Percentiles rank a stretch among this genome's conserved stretches.
phyloP scores from a whole-genome alignment of 2,329 filamentous ascomycete genomes.

The Claviceps lovelessii region DNA sequence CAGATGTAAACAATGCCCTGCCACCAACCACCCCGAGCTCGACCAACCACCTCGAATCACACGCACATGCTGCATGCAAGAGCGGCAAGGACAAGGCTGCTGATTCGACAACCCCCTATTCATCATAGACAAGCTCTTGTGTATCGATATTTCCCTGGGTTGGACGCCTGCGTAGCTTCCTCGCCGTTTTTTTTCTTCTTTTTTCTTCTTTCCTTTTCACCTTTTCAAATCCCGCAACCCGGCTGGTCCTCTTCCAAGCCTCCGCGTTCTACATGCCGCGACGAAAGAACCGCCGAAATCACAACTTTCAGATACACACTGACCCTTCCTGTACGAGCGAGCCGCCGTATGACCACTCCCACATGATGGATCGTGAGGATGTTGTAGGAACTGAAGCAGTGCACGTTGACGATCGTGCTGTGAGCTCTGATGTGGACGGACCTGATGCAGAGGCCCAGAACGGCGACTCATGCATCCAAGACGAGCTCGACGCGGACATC shows the following conservation, averaged over 20 bases:
- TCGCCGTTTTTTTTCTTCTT: not conserved
- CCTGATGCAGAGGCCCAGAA: not conserved
- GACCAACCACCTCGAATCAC: conserved; percentile 19
- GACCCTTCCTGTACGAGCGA: conserved; percentile 30
- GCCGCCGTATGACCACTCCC: conserved; percentile 7
- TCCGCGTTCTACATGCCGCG: conserved; percentile 10
- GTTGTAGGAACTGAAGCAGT: not conserved
- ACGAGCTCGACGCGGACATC: not conserved
- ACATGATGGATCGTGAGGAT: conserved; percentile 4
- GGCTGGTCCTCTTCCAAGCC: not conserved
- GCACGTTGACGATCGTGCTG: not conserved
- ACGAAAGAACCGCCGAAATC: conserved; percentile 18
- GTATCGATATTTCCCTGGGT: not conserved
- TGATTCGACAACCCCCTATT: not conserved
- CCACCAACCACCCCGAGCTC: conserved; percentile 7
- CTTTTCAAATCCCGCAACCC: not conserved
- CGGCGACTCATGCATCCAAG: not conserved
- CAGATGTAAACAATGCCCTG: conserved; percentile 19
- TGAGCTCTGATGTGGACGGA: not conserved
- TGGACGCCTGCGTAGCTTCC: not conserved
- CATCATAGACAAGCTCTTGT: not conserved
- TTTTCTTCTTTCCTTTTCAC: not conserved
- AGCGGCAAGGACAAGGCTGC: not conserved
- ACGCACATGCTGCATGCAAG: conserved; percentile 6
- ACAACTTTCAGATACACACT: conserved; percentile 34